These are phyloP conservation scores for Xerocomus minutiporus DNA, from an alignment of 1,284 basidiomycete genomes.

Conservation along the genomic window DNA sequence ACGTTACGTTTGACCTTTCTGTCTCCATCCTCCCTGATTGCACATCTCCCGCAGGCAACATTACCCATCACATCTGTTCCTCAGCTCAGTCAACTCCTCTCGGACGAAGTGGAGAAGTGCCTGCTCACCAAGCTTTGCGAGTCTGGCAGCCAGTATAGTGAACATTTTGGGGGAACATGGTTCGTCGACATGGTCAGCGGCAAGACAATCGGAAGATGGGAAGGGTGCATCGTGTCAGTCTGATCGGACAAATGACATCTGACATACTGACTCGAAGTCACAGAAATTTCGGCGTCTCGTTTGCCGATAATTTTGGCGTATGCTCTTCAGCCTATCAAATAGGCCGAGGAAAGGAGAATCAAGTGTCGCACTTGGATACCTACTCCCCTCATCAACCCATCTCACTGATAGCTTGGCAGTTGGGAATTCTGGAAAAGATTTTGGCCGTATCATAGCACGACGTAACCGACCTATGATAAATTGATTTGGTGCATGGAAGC, in stretches of 20 bases:
- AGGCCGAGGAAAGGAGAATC: slow-evolving; percentile 35
- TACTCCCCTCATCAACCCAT: slow-evolving; percentile 36
- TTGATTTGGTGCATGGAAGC: slow-evolving; percentile 13
- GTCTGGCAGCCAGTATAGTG: slow-evolving; percentile 54
- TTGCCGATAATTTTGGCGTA: slow-evolving; percentile 45
- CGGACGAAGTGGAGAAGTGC: slow-evolving; percentile 67
- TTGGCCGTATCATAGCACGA: slow-evolving; percentile 21
- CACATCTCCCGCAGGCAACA: slow-evolving; percentile 72
- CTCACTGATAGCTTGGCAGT: slow-evolving; percentile 49
- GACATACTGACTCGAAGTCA: slow-evolving; percentile 4
- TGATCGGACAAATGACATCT: slow-evolving; percentile 3
- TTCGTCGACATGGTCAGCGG: slow-evolving; percentile 64
- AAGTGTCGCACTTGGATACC: slow-evolving; percentile 34
- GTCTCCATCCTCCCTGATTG: slow-evolving; percentile 66
- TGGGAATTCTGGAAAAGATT: slow-evolving; percentile 40
- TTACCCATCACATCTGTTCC: slow-evolving; percentile 65
- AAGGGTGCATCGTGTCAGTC: slow-evolving; percentile 68
- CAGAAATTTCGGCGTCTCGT: slow-evolving; percentile 63
- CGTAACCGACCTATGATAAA: slow-evolving; percentile 5
- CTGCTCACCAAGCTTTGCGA: slow-evolving; percentile 64
- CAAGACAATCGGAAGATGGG: slow-evolving; percentile 73
- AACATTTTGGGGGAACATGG: slow-evolving; percentile 61
- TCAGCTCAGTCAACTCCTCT: slow-evolving; percentile 68
- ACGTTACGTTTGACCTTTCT: slow-evolving; percentile 67
- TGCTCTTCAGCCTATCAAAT: slow-evolving; percentile 55